Percentiles rank a stretch among this genome's conserved stretches.
Evolutionary conservation across 2,329 filamentous ascomycete genomes (phyloP).

Genomic region (Apiospora kogelbergensis): DNA sequence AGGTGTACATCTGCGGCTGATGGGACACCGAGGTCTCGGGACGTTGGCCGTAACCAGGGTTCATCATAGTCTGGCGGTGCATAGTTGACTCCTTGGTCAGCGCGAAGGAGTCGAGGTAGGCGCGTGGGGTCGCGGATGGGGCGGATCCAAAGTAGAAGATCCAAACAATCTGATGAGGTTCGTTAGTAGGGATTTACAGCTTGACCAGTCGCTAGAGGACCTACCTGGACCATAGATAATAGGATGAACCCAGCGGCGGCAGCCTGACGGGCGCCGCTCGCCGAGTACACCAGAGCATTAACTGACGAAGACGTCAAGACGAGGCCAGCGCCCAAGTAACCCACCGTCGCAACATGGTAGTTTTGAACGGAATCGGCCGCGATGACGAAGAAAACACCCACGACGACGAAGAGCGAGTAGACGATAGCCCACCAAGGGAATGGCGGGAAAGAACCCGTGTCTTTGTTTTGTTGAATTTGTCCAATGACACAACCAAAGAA

Average conservation of each 20-base stretch:
- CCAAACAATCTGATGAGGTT: constrained; percentile 75
- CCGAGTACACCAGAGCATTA: constrained; percentile 80
- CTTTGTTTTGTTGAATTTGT: constrained; percentile 47
- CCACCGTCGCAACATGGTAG: constrained; percentile 89
- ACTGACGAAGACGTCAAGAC: constrained; percentile 84
- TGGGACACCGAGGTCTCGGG: constrained; percentile 81
- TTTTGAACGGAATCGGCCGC: constrained; percentile 81
- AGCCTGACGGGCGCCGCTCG: constrained; percentile 74
- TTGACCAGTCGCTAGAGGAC: constrained; percentile 33
- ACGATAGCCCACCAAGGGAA: constrained; percentile 91
- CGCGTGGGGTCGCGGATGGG: constrained; percentile 79
- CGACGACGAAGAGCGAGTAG: constrained; percentile 81
- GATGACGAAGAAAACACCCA: constrained; percentile 78
- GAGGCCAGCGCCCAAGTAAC: constrained; percentile 80
- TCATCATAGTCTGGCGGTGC: constrained; percentile 66
- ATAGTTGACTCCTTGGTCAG: constrained; percentile 80
- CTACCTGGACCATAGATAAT: constrained; percentile 86
- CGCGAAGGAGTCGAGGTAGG: constrained; percentile 94
- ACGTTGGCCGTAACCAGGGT: constrained; percentile 55
- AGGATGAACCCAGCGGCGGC: constrained; percentile 91
- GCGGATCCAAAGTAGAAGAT: constrained; percentile 98
- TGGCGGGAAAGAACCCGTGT: constrained; percentile 63
- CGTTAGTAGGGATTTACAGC: neutral
- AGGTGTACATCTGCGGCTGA: constrained; percentile 96
- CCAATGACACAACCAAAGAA: constrained; percentile 85